Evolutionary conservation across 2,329 filamentous ascomycete genomes (phyloP).

Genomic region (Trichophyton mentagrophytes): DNA sequence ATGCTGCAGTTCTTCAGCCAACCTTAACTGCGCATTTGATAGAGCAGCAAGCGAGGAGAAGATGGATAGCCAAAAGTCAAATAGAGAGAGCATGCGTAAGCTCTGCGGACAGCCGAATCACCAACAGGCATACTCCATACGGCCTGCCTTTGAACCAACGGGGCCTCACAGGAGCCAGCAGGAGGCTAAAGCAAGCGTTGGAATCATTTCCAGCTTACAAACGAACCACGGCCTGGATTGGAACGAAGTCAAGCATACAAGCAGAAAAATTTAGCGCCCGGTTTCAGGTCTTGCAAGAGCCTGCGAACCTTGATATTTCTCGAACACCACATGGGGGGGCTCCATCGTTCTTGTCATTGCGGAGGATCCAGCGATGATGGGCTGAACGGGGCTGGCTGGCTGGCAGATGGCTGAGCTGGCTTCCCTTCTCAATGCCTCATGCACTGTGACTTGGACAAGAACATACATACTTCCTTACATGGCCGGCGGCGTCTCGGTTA

Average conservation of each 20-base stretch:
- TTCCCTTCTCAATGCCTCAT: neutral
- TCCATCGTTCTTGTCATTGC: neutral
- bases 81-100: constrained; percentile 1
- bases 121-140: neutral
- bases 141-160: neutral
- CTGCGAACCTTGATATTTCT: neutral
- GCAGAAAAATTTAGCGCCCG: neutral
- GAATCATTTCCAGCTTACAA: neutral
- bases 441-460: neutral
- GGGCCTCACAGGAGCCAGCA: neutral
- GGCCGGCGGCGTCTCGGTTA: neutral
- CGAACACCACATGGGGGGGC: neutral
- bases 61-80: neutral
- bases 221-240: neutral
- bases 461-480: neutral
- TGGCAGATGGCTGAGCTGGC: neutral
- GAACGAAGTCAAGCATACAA: neutral
- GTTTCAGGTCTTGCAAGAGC: neutral
- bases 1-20: constrained; percentile 4
- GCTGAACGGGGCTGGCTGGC: neutral
- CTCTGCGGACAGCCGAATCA: neutral
- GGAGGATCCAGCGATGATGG: too few species aligned
- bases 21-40: neutral
- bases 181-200: neutral
- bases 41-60: neutral